Evolutionary conservation across 345 rosid genomes (phyloP).

Genomic region (Crucihimalaya himalaica): DNA sequence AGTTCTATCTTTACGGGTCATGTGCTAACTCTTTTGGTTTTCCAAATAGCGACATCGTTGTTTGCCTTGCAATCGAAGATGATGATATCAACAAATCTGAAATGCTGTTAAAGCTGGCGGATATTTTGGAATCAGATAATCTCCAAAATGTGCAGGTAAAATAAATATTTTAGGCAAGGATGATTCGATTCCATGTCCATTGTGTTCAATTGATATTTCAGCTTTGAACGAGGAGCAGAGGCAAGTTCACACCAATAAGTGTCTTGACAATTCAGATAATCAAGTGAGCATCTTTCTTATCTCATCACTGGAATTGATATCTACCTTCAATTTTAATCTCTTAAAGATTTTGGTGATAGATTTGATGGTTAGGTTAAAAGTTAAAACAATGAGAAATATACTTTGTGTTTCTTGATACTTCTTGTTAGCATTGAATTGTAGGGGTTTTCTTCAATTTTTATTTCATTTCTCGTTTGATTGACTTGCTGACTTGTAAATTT

Average conservation of each 20-base stretch:
- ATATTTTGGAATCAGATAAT: constrained; percentile 73
- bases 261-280: constrained; percentile 65
- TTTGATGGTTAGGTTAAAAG: not conserved
- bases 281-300: constrained; percentile 46
- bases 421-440: not conserved
- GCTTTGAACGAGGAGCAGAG: constrained; percentile 62
- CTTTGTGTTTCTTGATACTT: not conserved
- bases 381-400: not conserved
- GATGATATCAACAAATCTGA: constrained; percentile 63
- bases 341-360: no score
- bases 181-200: constrained; percentile 61
- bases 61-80: constrained; percentile 76
- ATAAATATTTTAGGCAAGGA: constrained; percentile 16
- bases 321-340: no score
- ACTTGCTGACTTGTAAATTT: not conserved
- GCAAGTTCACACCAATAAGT: constrained; percentile 69
- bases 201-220: constrained; percentile 74
- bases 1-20: constrained; percentile 83
- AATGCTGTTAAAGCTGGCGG: constrained; percentile 79
- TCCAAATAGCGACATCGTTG: constrained; percentile 91
- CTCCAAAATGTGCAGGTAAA: constrained; percentile 90
- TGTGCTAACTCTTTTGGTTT: constrained; percentile 96
- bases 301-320: not conserved
- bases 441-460: not conserved
- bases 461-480: constrained; percentile 1